Evolutionary conservation across 441 rosid genomes (phyloP), one percentile per base, ranked within the genome.

Genomic region (Hypseocharis bilobata): DNA sequence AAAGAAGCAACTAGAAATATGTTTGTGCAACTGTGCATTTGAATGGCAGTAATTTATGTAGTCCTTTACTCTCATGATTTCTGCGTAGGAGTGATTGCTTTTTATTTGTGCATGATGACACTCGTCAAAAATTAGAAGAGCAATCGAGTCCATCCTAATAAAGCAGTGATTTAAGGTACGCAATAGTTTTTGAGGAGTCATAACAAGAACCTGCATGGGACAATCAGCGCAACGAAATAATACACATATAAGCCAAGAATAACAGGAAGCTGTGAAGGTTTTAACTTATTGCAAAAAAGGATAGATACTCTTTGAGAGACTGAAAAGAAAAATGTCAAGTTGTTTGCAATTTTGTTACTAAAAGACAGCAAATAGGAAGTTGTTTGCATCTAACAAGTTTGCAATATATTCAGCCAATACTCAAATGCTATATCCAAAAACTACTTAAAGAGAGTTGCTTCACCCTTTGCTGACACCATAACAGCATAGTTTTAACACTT

Each of bases 81-180:
- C 69, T 45, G 97, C 94, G 38, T 93, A 93, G 66, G 98, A 93
- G 82, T 93, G 96, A 75, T 69, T 77, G 74, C 92, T 93, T 77
- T 76, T 78, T 66, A 64, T 70, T 87, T 90, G 98, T 68, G 97
- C 97, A 85, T 93, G 98, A 76, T 93, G 98, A 60, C 97, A 93
- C 72, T 93, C 98, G 34, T 93, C 98, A 68, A 93, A 84, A 66
- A 93, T 83, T 73, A 90, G 77, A 72, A 93, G 96, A 61, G 95
- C 85, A 68, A 93, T 87, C 14, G 65, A 76, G 36, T 93, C 96
- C 97, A 93, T 88, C 88, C 70, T 85, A 76, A 93, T 84, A 84
- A 88, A 87, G 74, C 97, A 81, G 79, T 93, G 98, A 62, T 87
- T 85, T 72, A 93, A 83, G 80, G 78, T 74, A 66, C 75, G 81